Conservation (phyloP, 441 rosid genomes). For the Isatis lusitanica region DNA sequence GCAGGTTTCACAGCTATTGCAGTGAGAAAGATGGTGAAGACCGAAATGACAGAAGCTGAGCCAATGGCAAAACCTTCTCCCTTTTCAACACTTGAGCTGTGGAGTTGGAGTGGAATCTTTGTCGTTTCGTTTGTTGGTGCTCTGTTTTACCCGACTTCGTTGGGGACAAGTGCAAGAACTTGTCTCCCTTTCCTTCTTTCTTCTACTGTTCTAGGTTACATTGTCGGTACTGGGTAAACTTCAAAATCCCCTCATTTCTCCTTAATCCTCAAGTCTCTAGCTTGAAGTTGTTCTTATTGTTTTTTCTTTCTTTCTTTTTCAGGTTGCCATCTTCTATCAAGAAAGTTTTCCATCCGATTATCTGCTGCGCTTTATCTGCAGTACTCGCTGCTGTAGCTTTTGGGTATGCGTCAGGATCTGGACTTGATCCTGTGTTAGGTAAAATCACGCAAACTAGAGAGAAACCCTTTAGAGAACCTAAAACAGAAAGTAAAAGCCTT, state of each 20-base stretch:
- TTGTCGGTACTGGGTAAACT: conserved; percentile 82
- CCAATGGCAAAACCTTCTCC: conserved; percentile 92
- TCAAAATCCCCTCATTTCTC: not conserved
- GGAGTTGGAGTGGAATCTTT: conserved; percentile 79
- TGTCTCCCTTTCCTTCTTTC: conserved; percentile 92
- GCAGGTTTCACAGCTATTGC: conserved; percentile 88
- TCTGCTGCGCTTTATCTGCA: conserved; percentile 83
- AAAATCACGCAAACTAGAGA: conserved; percentile 2
- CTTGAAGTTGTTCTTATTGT: not conserved
- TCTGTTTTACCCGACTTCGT: conserved; percentile 57
- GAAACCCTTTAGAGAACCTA: not conserved
- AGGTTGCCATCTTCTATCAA: conserved; percentile 82
- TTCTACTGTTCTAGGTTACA: conserved; percentile 88
- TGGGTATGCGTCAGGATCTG: conserved; percentile 78
- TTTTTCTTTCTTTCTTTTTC: not conserved
- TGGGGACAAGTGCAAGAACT: conserved; percentile 82
- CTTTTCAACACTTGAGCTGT: conserved; percentile 63
- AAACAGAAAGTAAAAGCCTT: not conserved
- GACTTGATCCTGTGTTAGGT: conserved; percentile 89
- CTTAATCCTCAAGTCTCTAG: not conserved
- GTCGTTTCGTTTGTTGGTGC: conserved; percentile 69
- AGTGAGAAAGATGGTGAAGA: conserved; percentile 79
- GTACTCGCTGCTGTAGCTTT: conserved; percentile 81
- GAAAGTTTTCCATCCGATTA: conserved; percentile 82
- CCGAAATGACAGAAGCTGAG: conserved; percentile 87